These are phyloP conservation scores for Urochloa ruziziensis DNA, from an alignment of 176 grass and related monocot genomes.

Conservation along the genomic window DNA sequence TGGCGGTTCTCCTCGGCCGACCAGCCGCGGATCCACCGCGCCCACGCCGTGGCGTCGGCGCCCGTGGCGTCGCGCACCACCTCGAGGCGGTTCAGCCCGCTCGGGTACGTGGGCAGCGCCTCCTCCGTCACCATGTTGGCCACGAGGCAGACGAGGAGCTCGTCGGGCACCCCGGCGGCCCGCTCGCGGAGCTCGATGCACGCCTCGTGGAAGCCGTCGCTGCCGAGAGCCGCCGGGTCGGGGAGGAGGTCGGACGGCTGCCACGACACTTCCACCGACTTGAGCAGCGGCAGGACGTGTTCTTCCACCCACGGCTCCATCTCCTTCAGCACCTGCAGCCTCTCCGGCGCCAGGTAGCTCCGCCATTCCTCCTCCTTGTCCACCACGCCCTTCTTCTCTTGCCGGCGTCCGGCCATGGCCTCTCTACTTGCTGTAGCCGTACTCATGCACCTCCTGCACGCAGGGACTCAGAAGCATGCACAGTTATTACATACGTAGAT, in stretches of 20 bases:
- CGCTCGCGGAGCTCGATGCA: too few relatives aligned
- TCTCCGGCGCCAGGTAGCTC: constrained; percentile 42
- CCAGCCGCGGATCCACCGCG: constrained; percentile 77
- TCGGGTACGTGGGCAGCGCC: constrained; percentile 84
- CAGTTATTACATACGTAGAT: too few relatives aligned
- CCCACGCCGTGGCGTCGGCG: constrained; percentile 59
- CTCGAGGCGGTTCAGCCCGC: constrained; percentile 53
- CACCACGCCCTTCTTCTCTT: neutral
- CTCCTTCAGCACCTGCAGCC: constrained; percentile 44
- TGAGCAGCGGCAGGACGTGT: constrained; percentile 42
- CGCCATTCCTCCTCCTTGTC: neutral
- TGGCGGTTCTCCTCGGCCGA: constrained; percentile 93
- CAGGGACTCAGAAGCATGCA: too few relatives aligned
- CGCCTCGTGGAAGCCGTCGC: neutral
- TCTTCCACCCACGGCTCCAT: constrained; percentile 44
- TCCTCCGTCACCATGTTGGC: constrained; percentile 93
- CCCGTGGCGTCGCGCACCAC: constrained; percentile 59
- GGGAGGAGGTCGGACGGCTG: neutral
- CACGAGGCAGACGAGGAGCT: constrained; percentile 47
- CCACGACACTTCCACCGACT: constrained; percentile 26
- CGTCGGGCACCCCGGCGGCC: constrained; percentile 7
- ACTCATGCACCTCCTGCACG: too few relatives aligned
- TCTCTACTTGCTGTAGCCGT: too few relatives aligned
- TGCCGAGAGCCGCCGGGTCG: neutral
- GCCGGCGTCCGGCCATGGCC: neutral